Evolutionary conservation across 768 basidiomycete genomes (phyloP).

Genomic region (Kwoniella europaea): DNA sequence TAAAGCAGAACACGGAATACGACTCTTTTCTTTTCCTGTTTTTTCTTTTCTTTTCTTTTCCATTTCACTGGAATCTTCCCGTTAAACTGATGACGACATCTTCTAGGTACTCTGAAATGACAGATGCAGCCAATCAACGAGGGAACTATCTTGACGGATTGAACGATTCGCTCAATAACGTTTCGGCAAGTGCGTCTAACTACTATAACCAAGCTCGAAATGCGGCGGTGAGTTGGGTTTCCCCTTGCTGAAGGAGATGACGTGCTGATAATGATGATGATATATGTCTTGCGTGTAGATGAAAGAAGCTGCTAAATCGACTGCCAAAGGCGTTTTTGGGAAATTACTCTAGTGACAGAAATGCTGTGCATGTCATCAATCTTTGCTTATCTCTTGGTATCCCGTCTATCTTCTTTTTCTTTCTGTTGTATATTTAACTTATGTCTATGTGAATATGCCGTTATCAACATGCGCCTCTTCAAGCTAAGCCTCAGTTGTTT

Average conservation of each 20-base stretch:
- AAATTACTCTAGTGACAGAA: conserved; percentile 35
- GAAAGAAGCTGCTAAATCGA: conserved; percentile 57
- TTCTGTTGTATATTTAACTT: conserved; percentile 1
- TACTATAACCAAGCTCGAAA: conserved; percentile 52
- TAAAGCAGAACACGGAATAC: neutral
- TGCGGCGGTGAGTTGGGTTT: conserved; percentile 43
- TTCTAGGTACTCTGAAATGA: conserved; percentile 53
- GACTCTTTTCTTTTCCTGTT: neutral
- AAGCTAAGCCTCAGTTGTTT: neutral
- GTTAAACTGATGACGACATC: neutral
- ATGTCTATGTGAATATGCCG: conserved; percentile 8
- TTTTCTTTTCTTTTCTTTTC: neutral
- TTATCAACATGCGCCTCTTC: neutral
- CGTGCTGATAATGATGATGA: conserved; percentile 9
- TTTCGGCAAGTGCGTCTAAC: conserved; percentile 41
- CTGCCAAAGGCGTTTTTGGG: conserved; percentile 50
- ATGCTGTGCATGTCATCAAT: neutral
- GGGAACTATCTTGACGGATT: conserved; percentile 53
- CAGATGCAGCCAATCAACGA: conserved; percentile 44
- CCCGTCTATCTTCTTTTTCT: neutral
- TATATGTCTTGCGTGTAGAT: conserved; percentile 23
- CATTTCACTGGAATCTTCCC: neutral
- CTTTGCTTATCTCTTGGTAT: neutral
- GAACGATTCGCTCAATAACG: conserved; percentile 46
- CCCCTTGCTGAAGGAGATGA: neutral